A percentile compares a stretch with the other conserved stretches of the same genome.
These are phyloP conservation scores for Solanum okadae DNA, from an alignment of 257 asterid species.

Conservation along the genomic window DNA sequence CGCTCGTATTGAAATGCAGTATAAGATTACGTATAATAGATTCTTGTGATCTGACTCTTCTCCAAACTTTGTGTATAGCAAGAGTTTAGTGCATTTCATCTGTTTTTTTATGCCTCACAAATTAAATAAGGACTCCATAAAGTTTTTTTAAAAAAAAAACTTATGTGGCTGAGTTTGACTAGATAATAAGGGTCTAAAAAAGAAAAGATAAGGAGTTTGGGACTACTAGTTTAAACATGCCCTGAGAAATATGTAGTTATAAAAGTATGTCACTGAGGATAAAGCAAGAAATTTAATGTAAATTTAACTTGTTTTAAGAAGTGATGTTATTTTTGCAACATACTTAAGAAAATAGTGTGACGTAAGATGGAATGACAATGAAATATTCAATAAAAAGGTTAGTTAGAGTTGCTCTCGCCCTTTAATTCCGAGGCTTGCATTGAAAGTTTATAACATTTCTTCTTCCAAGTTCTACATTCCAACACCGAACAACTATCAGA, in stretches of 20 bases:
- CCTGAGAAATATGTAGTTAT: background rate
- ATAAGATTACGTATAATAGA: background rate
- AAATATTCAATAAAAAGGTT: background rate
- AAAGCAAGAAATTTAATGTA: too few species aligned
- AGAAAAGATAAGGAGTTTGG: background rate
- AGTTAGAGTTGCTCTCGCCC: background rate
- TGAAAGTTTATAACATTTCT: background rate
- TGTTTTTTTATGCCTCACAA: background rate
- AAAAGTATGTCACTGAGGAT: too few species aligned
- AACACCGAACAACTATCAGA: background rate
- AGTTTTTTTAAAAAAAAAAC: background rate
- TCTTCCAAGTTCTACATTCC: background rate
- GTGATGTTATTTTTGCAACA: too few species aligned
- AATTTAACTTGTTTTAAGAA: too few species aligned
- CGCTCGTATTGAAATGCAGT: too few species aligned
- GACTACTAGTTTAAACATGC: background rate
- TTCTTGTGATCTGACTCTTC: background rate
- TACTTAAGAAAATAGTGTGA: too few species aligned
- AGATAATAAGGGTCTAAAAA: background rate
- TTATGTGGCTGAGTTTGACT: background rate
- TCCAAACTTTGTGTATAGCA: background rate
- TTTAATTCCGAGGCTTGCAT: background rate
- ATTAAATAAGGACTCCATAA: background rate
- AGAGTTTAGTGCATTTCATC: background rate
- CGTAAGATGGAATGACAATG: too few species aligned